phyloP scores from a whole-genome alignment of 768 basidiomycete genomes.

The Agrocybe chaxingu region DNA sequence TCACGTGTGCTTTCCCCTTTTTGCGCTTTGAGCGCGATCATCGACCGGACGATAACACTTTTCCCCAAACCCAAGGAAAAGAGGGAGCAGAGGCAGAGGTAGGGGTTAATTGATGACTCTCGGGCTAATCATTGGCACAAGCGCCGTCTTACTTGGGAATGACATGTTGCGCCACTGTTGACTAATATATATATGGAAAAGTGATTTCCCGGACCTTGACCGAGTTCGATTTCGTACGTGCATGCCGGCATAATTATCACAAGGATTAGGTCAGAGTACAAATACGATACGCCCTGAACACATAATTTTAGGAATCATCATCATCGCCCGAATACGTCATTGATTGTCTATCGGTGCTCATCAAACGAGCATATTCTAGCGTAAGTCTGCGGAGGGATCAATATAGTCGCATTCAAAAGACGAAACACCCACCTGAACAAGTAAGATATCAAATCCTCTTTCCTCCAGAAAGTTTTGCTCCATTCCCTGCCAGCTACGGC shows the following conservation, averaged over 20 bases:
- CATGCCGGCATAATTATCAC: too few relatives aligned
- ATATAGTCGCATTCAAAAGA: constrained; percentile 5
- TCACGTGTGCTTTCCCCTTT: too few relatives aligned
- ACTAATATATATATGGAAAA: neutral
- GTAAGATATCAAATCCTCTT: constrained; percentile 58
- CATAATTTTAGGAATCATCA: neutral
- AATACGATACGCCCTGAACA: neutral
- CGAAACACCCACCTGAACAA: constrained; percentile 42
- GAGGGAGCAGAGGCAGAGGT: neutral
- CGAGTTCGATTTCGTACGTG: too few relatives aligned
- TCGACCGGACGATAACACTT: too few relatives aligned
- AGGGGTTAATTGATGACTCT: neutral
- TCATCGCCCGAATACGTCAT: constrained; percentile 28
- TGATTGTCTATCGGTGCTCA: constrained; percentile 40
- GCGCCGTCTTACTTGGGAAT: neutral
- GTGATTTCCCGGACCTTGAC: too few relatives aligned
- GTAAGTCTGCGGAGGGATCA: constrained; percentile 34
- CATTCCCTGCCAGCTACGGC: constrained; percentile 54
- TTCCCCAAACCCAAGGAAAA: neutral
- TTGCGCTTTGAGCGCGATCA: too few relatives aligned
- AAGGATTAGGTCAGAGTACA: neutral
- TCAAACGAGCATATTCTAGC: constrained; percentile 52
- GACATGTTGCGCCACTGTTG: neutral
- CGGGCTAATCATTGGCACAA: neutral
- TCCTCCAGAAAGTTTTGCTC: constrained; percentile 57